Conservation (phyloP, 148 eudicot genomes). For the Silene conica region DNA sequence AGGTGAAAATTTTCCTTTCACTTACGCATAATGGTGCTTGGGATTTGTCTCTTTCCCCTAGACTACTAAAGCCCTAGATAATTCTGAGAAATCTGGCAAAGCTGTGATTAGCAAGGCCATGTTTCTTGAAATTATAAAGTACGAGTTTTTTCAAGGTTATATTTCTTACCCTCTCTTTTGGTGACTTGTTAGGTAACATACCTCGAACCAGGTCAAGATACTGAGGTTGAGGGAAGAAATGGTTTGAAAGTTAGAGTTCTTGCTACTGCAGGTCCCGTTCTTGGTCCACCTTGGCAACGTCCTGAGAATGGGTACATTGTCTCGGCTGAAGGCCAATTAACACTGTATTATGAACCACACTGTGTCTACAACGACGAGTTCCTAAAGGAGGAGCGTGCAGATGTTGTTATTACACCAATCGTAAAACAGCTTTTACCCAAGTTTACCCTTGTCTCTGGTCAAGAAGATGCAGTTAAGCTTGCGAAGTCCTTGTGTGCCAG, state of each 20-base stretch:
- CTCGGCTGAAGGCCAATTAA: constrained; percentile 46
- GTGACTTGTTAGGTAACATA: constrained; percentile 53
- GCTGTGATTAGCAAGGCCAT: background rate
- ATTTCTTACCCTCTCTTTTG: background rate
- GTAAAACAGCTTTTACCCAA: constrained; percentile 72
- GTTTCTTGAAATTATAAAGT: background rate
- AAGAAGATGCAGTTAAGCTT: constrained; percentile 92
- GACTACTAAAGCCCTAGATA: background rate
- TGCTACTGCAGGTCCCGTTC: constrained; percentile 91
- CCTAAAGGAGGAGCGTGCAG: constrained; percentile 65
- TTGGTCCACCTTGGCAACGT: constrained; percentile 99
- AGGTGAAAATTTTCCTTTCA: too few species aligned
- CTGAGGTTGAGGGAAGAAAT: constrained; percentile 50
- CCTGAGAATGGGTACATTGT: constrained; percentile 98
- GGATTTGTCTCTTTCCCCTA: background rate
- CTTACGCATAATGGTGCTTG: background rate
- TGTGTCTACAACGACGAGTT: constrained; percentile 64
- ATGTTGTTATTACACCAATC: constrained; percentile 86
- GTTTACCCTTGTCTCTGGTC: constrained; percentile 89
- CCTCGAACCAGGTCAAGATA: constrained; percentile 79
- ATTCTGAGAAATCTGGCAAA: background rate
- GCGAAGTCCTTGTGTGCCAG: constrained; percentile 68
- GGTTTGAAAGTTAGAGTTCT: constrained; percentile 49
- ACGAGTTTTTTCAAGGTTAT: background rate
- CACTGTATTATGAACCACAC: constrained; percentile 87